Conservation (phyloP, 805 yeast species). For the Wickerhamomyces silvicola region DNA sequence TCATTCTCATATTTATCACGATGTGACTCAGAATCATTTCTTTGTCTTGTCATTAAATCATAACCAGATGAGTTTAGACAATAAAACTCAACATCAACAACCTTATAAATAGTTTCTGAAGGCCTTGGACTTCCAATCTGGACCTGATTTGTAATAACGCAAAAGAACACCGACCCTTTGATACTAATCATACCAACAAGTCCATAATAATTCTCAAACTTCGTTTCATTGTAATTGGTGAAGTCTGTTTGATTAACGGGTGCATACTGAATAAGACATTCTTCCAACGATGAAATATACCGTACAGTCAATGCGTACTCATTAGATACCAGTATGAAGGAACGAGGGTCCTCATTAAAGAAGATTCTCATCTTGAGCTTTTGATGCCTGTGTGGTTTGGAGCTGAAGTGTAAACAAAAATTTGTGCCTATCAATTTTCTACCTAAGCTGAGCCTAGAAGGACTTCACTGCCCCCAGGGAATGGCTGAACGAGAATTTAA, state of each 20-base stretch:
- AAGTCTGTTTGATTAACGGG: constrained; percentile 33
- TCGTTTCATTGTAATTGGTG: constrained; percentile 34
- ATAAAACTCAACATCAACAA: constrained; percentile 57
- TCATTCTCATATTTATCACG: constrained; percentile 33
- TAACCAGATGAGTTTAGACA: constrained; percentile 53
- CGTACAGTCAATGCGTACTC: constrained; percentile 56
- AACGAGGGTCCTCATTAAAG: constrained; percentile 59
- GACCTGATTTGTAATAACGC: constrained; percentile 47
- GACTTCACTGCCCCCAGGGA: too few relatives aligned
- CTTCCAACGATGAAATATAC: constrained; percentile 24
- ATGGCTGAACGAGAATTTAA: constrained; percentile 28
- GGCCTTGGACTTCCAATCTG: constrained; percentile 57
- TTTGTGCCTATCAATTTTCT: not conserved
- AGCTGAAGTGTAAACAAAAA: too few relatives aligned
- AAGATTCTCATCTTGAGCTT: constrained; percentile 22
- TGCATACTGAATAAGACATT: constrained; percentile 47
- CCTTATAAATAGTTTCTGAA: constrained; percentile 44
- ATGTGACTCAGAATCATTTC: constrained; percentile 17
- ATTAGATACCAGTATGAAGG: constrained; percentile 58
- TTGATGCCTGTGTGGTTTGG: too few relatives aligned
- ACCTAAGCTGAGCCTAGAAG: too few relatives aligned
- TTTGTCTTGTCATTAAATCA: constrained; percentile 31
- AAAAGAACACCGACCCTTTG: constrained; percentile 48
- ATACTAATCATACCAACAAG: constrained; percentile 55
- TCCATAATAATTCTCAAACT: constrained; percentile 37